Conservation (phyloP, 1,139 yeast species). For the Torulaspora globosa region DNA sequence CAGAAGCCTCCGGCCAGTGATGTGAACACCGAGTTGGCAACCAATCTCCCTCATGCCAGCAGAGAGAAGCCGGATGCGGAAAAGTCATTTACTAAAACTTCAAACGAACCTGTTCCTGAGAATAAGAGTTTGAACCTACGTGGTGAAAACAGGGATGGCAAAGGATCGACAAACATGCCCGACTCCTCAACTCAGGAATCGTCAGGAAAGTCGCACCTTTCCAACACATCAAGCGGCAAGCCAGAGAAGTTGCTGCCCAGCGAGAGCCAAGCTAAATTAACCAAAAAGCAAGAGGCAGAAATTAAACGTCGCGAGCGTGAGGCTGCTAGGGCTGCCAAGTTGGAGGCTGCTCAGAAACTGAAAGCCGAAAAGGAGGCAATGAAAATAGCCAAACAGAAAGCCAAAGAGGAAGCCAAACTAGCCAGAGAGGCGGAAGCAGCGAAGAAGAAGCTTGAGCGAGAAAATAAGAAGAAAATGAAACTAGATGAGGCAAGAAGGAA, state of each 20-base stretch:
- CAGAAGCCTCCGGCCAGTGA: background rate
- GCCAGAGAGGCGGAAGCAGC: slow-evolving; percentile 9
- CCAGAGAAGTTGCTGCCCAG: background rate
- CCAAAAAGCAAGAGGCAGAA: slow-evolving; percentile 19
- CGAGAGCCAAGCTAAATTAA: background rate
- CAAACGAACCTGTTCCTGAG: background rate
- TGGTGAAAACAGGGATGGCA: background rate
- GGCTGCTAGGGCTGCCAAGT: slow-evolving; percentile 9
- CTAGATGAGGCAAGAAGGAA: slow-evolving; percentile 16
- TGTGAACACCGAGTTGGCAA: background rate
- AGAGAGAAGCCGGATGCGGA: too few relatives aligned
- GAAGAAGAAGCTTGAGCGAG: slow-evolving; percentile 16
- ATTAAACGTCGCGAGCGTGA: slow-evolving; percentile 15
- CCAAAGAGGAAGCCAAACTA: slow-evolving; percentile 8
- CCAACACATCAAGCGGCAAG: background rate
- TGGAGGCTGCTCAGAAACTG: slow-evolving; percentile 9
- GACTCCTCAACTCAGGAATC: background rate
- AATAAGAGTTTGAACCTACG: background rate
- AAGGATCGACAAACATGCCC: background rate
- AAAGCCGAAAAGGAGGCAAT: slow-evolving; percentile 9
- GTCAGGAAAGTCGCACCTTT: background rate
- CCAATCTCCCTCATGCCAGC: background rate
- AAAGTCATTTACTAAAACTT: too few relatives aligned
- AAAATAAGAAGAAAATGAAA: slow-evolving; percentile 12
- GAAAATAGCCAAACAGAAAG: slow-evolving; percentile 16